Base-by-base conservation (phyloP, 2,329 filamentous ascomycete genomes). In the Diaporthe nobilis region DNA sequence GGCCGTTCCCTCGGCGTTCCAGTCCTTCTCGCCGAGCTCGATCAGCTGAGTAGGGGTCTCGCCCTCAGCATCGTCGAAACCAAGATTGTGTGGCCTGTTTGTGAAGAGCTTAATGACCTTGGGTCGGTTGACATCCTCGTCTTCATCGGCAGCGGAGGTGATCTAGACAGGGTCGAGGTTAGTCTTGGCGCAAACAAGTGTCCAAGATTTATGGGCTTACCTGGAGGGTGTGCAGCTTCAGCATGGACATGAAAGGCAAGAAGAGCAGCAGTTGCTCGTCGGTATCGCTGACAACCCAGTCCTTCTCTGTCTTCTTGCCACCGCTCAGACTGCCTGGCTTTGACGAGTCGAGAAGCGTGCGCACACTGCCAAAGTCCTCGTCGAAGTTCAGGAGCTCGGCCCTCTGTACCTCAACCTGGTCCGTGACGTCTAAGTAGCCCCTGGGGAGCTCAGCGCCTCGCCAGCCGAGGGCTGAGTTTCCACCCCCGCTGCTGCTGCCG, bases 211-310 rank as follows among this genome's bases (percentile, higher is more conserved):
- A 22, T 15, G 31, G 34, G 78, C 85, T 75, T 85, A 91, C 91
- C 87, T 93, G 92, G 44, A 93, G 86, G 15, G 95, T 96, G 85
- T 98, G 96, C 71, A 98, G 90, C 88, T 98, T 99, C 78, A 98
- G 84, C 65, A 92, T 94, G 44, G 93, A 92, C 84, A 96, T 93
- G 86, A 99, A 98, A 0, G 97, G 96, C 75, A 97, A 89, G 85
- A 93, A 98, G 63, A 99, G 90, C 90, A 98, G 94, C 77, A 99
- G 88, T 87, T 99, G 97, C 86, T 98, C 96, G 82, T 99, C 97
- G 49, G 96, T 97, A 82, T 98, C 96, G 84, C 95, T 98, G 88
- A 98, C 95, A 31, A 98, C 92, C 93, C 94, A 98, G 85, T 99
- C 96, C 82, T 91, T 91, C 47, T 86, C 85, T 13, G 85, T 84